Evolutionary conservation across 805 yeast genomes (phyloP), one percentile per base, ranked within the genome.

Genomic region (Brettanomyces sp.): DNA sequence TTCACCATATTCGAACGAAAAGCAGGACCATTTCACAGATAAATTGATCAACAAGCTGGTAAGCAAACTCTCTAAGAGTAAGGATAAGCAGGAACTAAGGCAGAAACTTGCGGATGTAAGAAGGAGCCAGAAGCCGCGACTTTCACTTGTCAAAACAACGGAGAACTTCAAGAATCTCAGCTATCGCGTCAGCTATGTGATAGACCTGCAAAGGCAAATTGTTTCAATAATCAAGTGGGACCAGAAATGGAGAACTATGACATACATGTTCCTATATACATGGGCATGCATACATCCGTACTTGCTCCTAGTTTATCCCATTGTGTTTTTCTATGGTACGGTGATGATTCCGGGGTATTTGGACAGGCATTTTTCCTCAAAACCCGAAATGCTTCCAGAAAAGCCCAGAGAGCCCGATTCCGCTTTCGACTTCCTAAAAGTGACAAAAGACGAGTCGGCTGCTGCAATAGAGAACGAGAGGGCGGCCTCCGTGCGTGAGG

Each of bases 251-350:
- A 73, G 78, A 49, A 89, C 96, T 0, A 51, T 89, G 4, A 68
- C 82, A 0, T 58, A 68, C 22, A 62, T 87, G 45, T 65, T 82
- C 4, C 50, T 79, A 1, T 80, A 83, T 52, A 81, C 96, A 0
- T 70, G 79, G 49, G 66, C 81, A 1, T 84, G 93, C 54, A 61
- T 82, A 34, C 75, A 84, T 65, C 96, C 96, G 0, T 79, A 79
- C 57, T 62, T 84, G 43, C 66, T 86, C 11, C 61, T 84, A 36
- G 70, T 79, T 1, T 68, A 80, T 32, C 96, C 96, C 0, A 53
- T 82, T 2, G 70, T 68, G 42, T 41, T 85, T 3, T 53, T 83
- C 30, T 32, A 33, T 12, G 67, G 73, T 46, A 80, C 79, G 1
- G 66, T 82, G 3, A 71, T 89, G 67, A 66, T 83, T 1, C 91